Evolutionary conservation across 2,329 filamentous ascomycete species (phyloP).

Genomic region (Periconia digitata): DNA sequence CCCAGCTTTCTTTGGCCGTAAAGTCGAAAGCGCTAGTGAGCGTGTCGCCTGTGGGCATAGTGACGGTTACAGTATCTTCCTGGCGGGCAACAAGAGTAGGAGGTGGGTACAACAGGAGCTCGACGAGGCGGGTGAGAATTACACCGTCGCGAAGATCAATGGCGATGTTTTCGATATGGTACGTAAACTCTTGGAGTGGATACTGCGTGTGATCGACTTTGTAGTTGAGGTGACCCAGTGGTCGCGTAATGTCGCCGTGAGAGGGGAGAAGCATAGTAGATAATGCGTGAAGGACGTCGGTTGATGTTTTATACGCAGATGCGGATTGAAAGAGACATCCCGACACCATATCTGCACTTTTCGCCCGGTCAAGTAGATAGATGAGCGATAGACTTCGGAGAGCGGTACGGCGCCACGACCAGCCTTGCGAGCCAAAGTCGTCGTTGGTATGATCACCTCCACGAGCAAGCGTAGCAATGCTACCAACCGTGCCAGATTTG

Average conservation of each 20-base stretch:
- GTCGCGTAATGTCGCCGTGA: conserved; percentile 58
- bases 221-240: conserved; percentile 60
- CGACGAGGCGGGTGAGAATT: conserved; percentile 60
- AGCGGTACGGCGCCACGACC: conserved; percentile 58
- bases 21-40: conserved; percentile 41
- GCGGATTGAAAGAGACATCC: conserved; percentile 54
- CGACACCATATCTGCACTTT: conserved; percentile 39
- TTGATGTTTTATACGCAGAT: conserved; percentile 60
- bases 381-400: conserved; percentile 63
- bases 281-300: conserved; percentile 55
- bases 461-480: conserved; percentile 42
- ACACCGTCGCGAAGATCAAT: conserved; percentile 65
- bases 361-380: conserved; percentile 60
- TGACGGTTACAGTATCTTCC: conserved; percentile 48
- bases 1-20: conserved; percentile 43
- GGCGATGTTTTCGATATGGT: conserved; percentile 61
- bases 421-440: conserved; percentile 47
- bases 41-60: conserved; percentile 48
- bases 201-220: conserved; percentile 57
- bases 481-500: conserved; percentile 37
- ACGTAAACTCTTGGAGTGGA: conserved; percentile 61
- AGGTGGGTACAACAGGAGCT: conserved; percentile 55
- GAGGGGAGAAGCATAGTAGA: conserved; percentile 59
- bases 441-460: conserved; percentile 33
- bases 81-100: conserved; percentile 27